phyloP scores from a whole-genome alignment of 73 alveolate genomes.

The Urostyla sp. region DNA sequence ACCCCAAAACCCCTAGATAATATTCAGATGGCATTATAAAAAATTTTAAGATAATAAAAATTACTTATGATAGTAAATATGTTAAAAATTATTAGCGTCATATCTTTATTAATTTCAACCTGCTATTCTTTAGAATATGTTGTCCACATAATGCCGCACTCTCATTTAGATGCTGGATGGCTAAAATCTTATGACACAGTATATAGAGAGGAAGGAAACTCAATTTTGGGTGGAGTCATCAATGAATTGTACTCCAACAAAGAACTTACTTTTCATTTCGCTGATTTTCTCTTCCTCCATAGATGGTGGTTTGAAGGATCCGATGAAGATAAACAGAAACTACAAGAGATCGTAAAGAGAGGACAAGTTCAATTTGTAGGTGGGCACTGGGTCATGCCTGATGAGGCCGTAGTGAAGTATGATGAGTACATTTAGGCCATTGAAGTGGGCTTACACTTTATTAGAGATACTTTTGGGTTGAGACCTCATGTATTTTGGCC shows the following conservation, averaged over 20 bases:
- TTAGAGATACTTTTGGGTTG: conserved; percentile 78
- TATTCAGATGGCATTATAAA: no score
- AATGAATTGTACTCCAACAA: neutral
- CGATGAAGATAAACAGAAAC: neutral
- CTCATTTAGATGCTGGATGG: conserved; percentile 96
- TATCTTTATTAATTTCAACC: no score
- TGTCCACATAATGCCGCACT: conserved; percentile 86
- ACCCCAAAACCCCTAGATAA: no score
- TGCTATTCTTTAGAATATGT: conserved; percentile 57
- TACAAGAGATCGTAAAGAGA: neutral
- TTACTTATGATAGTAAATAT: no score
- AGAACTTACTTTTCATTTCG: conserved; percentile 15
- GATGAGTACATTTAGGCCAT: conserved; percentile 68
- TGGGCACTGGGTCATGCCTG: conserved; percentile 90
- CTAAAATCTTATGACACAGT: conserved; percentile 78
- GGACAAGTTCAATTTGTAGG: conserved; percentile 49
- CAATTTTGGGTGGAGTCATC: neutral
- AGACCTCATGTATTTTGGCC: conserved; percentile 88
- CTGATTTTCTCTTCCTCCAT: conserved; percentile 25
- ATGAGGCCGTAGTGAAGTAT: conserved; percentile 86
- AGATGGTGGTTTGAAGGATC: conserved; percentile 20
- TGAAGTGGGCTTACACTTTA: conserved; percentile 81
- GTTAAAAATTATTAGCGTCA: no score
- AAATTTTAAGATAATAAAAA: no score
- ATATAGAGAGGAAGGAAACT: conserved; percentile 58